Evolutionary conservation across 169 alveolate species (phyloP).

Genomic region (Plasmodium reichenowi): DNA sequence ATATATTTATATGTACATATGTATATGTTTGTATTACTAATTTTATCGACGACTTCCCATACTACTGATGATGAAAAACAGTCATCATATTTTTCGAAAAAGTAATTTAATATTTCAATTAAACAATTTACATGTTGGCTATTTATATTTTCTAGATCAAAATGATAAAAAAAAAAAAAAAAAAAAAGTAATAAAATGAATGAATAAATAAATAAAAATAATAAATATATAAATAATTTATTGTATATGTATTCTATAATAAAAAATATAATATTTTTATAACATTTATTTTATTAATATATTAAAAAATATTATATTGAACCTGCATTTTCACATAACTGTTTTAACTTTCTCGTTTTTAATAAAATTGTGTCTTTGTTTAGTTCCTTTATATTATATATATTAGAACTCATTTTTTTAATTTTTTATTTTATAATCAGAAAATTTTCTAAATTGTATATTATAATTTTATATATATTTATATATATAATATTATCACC

Average conservation of each 20-base stretch:
- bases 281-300: not conserved
- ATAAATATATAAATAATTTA: not conserved
- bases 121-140: conserved; percentile 57
- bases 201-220: not conserved
- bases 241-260: not conserved
- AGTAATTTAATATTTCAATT: conserved; percentile 62
- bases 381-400: conserved; percentile 31
- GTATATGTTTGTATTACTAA: conserved; percentile 48
- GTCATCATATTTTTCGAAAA: conserved; percentile 64
- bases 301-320: conserved; percentile 1
- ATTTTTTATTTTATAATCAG: not conserved
- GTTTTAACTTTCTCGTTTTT: conserved; percentile 67
- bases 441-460: not conserved
- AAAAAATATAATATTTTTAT: not conserved
- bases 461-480: not conserved
- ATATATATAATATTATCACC: too few relatives aligned
- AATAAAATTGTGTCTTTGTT: conserved; percentile 70
- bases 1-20: not conserved
- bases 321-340: conserved; percentile 60
- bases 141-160: conserved; percentile 31
- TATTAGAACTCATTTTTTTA: conserved; percentile 39
- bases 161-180: conserved; percentile 1
- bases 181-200: too few relatives aligned
- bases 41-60: conserved; percentile 76
- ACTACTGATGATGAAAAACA: conserved; percentile 67